Percentiles rank a stretch among this genome's conserved stretches.
phyloP scores from a whole-genome alignment of 2,329 filamentous ascomycete species.

The Verticillium tricorpus region DNA sequence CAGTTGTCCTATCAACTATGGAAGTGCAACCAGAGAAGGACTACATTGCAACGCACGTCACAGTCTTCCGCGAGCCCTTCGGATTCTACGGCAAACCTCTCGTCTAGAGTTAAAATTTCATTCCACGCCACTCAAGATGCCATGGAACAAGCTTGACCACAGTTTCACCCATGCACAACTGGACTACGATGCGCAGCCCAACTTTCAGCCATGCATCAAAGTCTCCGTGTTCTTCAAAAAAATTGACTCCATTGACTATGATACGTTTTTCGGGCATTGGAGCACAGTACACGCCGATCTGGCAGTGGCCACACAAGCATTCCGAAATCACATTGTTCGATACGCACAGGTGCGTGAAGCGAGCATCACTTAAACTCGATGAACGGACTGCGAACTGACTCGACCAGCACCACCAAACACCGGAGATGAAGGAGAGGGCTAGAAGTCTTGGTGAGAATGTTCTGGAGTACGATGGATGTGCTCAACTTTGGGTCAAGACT shows the following conservation, averaged over 20 bases:
- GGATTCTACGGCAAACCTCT: not conserved
- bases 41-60: too few relatives aligned
- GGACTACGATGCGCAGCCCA: conserved; percentile 10
- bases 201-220: conserved; percentile 15
- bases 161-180: conserved; percentile 12
- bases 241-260: conserved; percentile 12
- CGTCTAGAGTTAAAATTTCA: not conserved
- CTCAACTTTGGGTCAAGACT: conserved; percentile 13
- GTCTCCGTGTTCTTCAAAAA: conserved; percentile 15
- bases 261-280: conserved; percentile 12
- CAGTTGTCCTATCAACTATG: too few relatives aligned
- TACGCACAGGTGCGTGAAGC: conserved; percentile 12
- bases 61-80: too few relatives aligned
- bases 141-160: conserved; percentile 9
- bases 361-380: too few relatives aligned
- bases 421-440: conserved; percentile 10
- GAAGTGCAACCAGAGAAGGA: too few relatives aligned
- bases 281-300: conserved; percentile 14
- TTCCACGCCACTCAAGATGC: not conserved
- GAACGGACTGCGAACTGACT: not conserved
- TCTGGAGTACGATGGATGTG: conserved; percentile 16
- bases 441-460: conserved; percentile 9
- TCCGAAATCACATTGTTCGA: conserved; percentile 12
- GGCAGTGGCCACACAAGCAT: conserved; percentile 12
- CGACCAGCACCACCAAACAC: conserved; percentile 13